Evolutionary conservation across 257 asterid genomes (phyloP), one percentile per base, ranked within the genome.

Genomic region (Paulownia fortunei): DNA sequence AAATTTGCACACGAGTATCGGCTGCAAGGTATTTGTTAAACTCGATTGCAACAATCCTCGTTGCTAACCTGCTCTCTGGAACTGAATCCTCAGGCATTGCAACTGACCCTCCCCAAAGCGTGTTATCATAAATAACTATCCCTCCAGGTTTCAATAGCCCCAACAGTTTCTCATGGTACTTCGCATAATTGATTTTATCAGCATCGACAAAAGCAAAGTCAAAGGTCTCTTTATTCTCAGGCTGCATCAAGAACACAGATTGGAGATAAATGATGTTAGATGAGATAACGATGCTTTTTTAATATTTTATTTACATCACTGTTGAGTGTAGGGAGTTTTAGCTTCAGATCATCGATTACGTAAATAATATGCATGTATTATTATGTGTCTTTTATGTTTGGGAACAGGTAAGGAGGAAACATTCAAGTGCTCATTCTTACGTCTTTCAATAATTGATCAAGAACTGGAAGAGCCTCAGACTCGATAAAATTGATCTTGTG

Each of bases 121-220:
- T 86, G 82, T 89, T 91, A 34, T 91, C 97, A 47, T 89, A 91
- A 6, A 82, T 79, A 13, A 85, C 72, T 8, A 85, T 27, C 0
- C 91, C 92, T 0, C 92, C 92, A 12, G 84, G 80, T 62, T 72
- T 89, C 84, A 91, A 3, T 51, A 89, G 67, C 59, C 82, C 68
- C 84, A 89, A 5, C 44, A 89, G 3, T 72, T 78, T 86, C 66
- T 89, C 90, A 4, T 91, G 96, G 66, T 89, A 91, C 1, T 83
- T 83, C 3, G 66, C 63, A 8, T 83, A 87, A 26, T 66, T 83
- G 0, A 0, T 23, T 63, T 87, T 91, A 63, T 89, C 92, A 11
- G 89, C 94, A 2, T 91, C 94, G 1, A 91, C 94, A 47, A 68
- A 89, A 2, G 90, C 97, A 73, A 83, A 91, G 74, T 86, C 94